Evolutionary conservation across 1,284 basidiomycete genomes (phyloP).

Genomic region (Entoloma clypeatum): DNA sequence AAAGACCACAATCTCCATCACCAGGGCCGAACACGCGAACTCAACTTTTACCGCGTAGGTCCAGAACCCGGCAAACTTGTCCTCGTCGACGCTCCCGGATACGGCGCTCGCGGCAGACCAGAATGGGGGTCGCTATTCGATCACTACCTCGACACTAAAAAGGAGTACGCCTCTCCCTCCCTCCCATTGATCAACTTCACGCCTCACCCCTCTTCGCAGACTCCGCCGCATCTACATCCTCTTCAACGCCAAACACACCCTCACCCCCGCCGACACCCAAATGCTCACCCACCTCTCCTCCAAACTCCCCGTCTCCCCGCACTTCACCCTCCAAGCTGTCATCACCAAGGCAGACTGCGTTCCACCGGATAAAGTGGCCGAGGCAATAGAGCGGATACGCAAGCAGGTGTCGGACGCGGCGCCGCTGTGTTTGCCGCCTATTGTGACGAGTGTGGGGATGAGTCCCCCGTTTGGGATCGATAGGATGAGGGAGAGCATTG

Average conservation of each 20-base stretch:
- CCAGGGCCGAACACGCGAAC: constrained; percentile 64
- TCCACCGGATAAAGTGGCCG: constrained; percentile 25
- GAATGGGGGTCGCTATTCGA: constrained; percentile 73
- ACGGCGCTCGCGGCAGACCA: constrained; percentile 64
- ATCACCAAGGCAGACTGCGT: constrained; percentile 68
- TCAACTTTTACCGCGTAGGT: constrained; percentile 71
- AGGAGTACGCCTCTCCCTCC: constrained; percentile 46
- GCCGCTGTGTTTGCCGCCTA: constrained; percentile 59
- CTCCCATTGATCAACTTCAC: background rate
- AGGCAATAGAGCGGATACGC: constrained; percentile 31
- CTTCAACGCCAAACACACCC: constrained; percentile 61
- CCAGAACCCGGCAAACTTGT: constrained; percentile 51
- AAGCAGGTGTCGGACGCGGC: constrained; percentile 48
- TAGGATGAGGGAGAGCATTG: constrained; percentile 50
- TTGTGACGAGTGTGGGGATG: constrained; percentile 53
- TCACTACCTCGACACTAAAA: constrained; percentile 53
- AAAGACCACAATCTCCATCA: constrained; percentile 3
- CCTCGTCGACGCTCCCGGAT: constrained; percentile 75
- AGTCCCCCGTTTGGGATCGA: constrained; percentile 52
- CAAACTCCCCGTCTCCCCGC: constrained; percentile 33
- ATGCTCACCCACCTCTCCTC: constrained; percentile 57
- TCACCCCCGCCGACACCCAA: constrained; percentile 50
- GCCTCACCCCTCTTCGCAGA: constrained; percentile 32
- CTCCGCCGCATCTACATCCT: constrained; percentile 66
- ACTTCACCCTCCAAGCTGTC: constrained; percentile 62